Percentiles rank a stretch among this genome's conserved stretches.
These are phyloP conservation scores for Didymosphaeria variabile DNA, from an alignment of 2,329 filamentous ascomycete species.

Conservation along the genomic window DNA sequence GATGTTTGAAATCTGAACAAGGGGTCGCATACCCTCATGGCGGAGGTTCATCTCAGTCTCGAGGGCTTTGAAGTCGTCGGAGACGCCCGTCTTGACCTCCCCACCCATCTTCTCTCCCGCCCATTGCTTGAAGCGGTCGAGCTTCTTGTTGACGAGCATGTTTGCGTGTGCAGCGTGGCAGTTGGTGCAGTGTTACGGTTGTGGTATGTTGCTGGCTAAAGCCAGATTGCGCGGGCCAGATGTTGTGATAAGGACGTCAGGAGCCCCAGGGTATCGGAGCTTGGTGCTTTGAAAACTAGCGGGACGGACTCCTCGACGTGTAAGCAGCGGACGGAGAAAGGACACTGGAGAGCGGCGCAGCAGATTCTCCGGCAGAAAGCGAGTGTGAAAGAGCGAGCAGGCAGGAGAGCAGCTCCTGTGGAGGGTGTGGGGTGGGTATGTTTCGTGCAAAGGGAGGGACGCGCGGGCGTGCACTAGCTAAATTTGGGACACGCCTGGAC, in stretches of 20 bases:
- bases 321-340: conserved; percentile 13
- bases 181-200: neutral
- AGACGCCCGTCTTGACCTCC: conserved; percentile 84
- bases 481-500: conserved; percentile 1
- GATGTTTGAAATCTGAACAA: conserved; percentile 10
- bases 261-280: conserved; percentile 16
- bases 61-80: conserved; percentile 89
- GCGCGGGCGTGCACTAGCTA: conserved; percentile 8
- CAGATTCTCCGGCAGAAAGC: conserved; percentile 11
- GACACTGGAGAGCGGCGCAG: conserved; percentile 10
- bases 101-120: conserved; percentile 95
- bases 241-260: conserved; percentile 13
- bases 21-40: conserved; percentile 73
- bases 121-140: conserved; percentile 98
- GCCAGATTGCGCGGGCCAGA: conserved; percentile 18
- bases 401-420: conserved; percentile 3
- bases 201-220: conserved; percentile 8
- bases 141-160: conserved; percentile 81
- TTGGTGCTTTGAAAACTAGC: conserved; percentile 19
- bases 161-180: conserved; percentile 21
- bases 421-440: conserved; percentile 15
- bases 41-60: conserved; percentile 91
- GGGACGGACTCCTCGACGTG: conserved; percentile 23
- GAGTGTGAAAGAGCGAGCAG: conserved; percentile 5
- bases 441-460: conserved; percentile 21